phyloP scores from a whole-genome alignment of 768 basidiomycete genomes.

The Russula earlei region DNA sequence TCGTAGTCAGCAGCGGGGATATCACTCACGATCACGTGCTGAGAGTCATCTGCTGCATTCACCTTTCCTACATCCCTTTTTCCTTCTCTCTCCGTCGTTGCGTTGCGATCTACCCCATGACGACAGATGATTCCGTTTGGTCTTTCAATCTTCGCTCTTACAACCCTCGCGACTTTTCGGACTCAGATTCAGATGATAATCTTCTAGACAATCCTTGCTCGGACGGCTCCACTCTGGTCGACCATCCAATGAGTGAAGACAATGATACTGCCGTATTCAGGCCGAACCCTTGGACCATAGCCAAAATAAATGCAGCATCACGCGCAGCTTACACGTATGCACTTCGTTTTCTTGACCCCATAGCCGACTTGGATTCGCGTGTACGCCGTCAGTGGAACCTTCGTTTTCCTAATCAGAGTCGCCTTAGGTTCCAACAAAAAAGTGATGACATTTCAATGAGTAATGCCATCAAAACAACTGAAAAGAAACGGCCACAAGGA shows the following conservation, averaged over 20 bases:
- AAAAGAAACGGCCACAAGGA: slow-evolving; percentile 23
- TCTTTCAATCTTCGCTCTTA: slow-evolving; percentile 24
- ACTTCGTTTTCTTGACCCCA: neutral
- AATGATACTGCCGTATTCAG: slow-evolving; percentile 44
- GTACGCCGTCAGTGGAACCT: neutral
- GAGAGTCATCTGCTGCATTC: no score
- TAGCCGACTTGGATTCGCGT: neutral
- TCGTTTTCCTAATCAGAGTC: slow-evolving; percentile 2
- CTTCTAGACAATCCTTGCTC: slow-evolving; percentile 5
- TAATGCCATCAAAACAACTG: neutral
- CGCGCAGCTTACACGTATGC: slow-evolving; percentile 27
- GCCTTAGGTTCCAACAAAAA: neutral
- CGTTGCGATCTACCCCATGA: slow-evolving; percentile 4
- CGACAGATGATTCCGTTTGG: slow-evolving; percentile 22
- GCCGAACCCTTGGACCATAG: slow-evolving; percentile 74
- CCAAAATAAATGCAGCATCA: slow-evolving; percentile 64
- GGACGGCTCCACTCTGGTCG: slow-evolving; percentile 14
- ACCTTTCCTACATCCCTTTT: neutral
- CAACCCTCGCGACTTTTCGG: slow-evolving; percentile 21
- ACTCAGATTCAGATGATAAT: slow-evolving; percentile 19
- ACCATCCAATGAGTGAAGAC: slow-evolving; percentile 41
- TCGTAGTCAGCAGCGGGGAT: no score
- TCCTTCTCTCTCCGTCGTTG: neutral
- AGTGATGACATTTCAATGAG: neutral
- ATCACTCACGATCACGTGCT: neutral